phyloP scores from a whole-genome alignment of 2,329 filamentous ascomycete species.

The Leptoxyphium fumago region DNA sequence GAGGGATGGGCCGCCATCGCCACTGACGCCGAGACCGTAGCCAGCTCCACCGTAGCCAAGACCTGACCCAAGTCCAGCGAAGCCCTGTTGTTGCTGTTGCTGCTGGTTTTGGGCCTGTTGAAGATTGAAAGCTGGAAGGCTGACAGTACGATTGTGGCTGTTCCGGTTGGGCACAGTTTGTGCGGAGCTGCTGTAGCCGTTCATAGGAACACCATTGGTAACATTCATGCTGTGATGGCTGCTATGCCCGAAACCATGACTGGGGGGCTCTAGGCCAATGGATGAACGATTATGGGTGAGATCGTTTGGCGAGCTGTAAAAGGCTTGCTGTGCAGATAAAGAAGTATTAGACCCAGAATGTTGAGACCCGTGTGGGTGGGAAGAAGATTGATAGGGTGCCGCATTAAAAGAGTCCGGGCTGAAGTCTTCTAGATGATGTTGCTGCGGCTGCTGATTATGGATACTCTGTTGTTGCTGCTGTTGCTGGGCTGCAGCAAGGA shows the following conservation, averaged over 20 bases:
- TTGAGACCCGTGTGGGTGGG: slow-evolving; percentile 46
- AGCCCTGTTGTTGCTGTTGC: slow-evolving; percentile 34
- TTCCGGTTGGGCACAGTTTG: slow-evolving; percentile 2
- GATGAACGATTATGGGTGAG: slow-evolving; percentile 28
- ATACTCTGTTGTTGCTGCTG: slow-evolving; percentile 45
- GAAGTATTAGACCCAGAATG: slow-evolving; percentile 32
- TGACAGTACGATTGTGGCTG: slow-evolving; percentile 65
- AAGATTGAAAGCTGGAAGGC: slow-evolving; percentile 59
- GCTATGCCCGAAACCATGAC: slow-evolving; percentile 40
- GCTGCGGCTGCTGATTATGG: slow-evolving; percentile 26
- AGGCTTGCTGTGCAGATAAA: slow-evolving; percentile 55
- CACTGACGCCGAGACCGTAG: slow-evolving; percentile 45
- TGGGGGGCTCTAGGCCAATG: slow-evolving; percentile 16
- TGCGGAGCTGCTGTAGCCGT: slow-evolving; percentile 2
- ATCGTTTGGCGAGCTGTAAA: slow-evolving; percentile 57
- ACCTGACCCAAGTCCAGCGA: slow-evolving; percentile 44
- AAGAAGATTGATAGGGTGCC: slow-evolving; percentile 17
- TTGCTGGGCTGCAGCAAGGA: slow-evolving; percentile 47
- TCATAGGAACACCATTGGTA: slow-evolving; percentile 28
- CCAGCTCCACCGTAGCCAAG: slow-evolving; percentile 39
- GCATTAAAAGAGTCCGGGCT: slow-evolving; percentile 24
- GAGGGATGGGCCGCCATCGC: slow-evolving; percentile 34
- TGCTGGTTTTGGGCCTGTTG: slow-evolving; percentile 22
- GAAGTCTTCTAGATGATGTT: slow-evolving; percentile 14
- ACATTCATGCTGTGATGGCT: slow-evolving; percentile 36